Percentiles rank a stretch among this genome's conserved stretches.
These are phyloP conservation scores for Hyaloraphidium curvatum DNA, from an alignment of 192 early-diverging fungal genomes.

Conservation along the genomic window DNA sequence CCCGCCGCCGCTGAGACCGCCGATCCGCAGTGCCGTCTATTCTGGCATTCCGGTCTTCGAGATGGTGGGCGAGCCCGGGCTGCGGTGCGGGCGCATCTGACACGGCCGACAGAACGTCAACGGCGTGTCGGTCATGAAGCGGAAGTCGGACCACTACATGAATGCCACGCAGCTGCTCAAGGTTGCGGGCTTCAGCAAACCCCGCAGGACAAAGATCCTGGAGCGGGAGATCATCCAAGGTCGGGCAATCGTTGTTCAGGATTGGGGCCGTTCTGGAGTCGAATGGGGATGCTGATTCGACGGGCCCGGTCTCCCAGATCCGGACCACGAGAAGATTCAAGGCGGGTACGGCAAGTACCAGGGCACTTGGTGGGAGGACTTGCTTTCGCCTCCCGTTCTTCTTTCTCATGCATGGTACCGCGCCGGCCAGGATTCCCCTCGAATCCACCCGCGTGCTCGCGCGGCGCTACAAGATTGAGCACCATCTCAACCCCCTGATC, in stretches of 20 bases:
- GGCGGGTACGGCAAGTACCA: conserved; percentile 4
- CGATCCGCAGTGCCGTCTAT: neutral
- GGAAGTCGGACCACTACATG: neutral
- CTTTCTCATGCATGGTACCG: too few relatives aligned
- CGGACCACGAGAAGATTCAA: conserved; percentile 2
- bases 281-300: too few relatives aligned
- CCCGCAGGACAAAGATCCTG: neutral
- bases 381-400: too few relatives aligned
- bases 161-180: conserved; percentile 1
- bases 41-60: neutral
- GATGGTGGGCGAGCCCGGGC: neutral
- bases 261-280: too few relatives aligned
- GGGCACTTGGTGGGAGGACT: conserved; percentile 3
- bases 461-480: neutral
- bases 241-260: too few relatives aligned
- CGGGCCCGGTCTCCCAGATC: too few relatives aligned
- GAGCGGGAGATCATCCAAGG: neutral
- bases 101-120: neutral
- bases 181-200: neutral
- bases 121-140: conserved; percentile 26
- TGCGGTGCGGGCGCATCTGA: neutral
- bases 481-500: neutral
- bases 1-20: neutral
- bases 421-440: neutral
- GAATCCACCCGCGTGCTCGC: neutral